A percentile compares a stretch with the other conserved stretches of the same genome.
phyloP scores from a whole-genome alignment of 495 filamentous ascomycete species.

The Mytilinidion resinicola region DNA sequence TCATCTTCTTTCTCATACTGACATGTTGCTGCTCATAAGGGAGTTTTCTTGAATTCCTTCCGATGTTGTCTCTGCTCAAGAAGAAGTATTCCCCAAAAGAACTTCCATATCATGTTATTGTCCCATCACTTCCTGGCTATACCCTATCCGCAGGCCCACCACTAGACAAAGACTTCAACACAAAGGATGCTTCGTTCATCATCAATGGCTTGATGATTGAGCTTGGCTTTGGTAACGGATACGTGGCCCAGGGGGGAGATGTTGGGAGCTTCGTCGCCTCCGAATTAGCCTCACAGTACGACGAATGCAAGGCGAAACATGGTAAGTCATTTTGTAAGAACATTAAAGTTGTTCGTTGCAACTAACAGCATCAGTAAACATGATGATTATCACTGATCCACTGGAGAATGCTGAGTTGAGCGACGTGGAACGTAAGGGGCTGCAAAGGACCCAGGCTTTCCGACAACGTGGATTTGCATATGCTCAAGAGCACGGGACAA shows the following conservation, averaged over 20 bases:
- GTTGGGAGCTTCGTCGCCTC: constrained; percentile 51
- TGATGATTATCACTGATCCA: neutral
- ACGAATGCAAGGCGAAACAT: constrained; percentile 41
- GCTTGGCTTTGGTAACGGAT: constrained; percentile 54
- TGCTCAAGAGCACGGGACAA: constrained; percentile 51
- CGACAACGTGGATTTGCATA: constrained; percentile 45
- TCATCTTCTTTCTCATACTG: no score
- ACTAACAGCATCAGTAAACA: constrained; percentile 11
- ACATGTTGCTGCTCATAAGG: neutral
- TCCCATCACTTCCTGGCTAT: constrained; percentile 60
- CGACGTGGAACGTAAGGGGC: constrained; percentile 11
- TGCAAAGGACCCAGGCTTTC: constrained; percentile 36
- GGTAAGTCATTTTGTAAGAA: constrained; percentile 20
- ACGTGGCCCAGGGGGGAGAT: constrained; percentile 63
- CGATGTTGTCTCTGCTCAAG: constrained; percentile 40
- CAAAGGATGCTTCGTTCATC: constrained; percentile 41
- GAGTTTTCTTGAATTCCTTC: constrained; percentile 48
- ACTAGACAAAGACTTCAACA: constrained; percentile 43
- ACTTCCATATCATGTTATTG: constrained; percentile 60
- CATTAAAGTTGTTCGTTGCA: no score
- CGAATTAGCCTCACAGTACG: constrained; percentile 37
- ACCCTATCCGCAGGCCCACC: constrained; percentile 51
- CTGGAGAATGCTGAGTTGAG: constrained; percentile 3
- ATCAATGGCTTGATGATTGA: constrained; percentile 54
- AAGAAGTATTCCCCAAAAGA: constrained; percentile 48